Base-by-base conservation (phyloP, 1,284 basidiomycete genomes). In the Puccinia coronata region DNA sequence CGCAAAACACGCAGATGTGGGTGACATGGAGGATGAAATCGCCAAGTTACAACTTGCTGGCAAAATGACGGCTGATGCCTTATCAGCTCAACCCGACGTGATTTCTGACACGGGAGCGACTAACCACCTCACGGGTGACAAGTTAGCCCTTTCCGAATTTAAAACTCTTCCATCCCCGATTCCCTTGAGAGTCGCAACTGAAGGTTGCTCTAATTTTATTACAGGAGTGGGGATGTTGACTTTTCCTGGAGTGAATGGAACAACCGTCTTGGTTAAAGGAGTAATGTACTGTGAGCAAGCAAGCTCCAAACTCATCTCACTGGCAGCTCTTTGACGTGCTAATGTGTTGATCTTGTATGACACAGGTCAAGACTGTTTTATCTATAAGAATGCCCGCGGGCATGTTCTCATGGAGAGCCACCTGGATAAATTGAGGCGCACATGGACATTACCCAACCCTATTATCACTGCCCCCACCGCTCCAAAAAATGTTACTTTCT, bases 211-310 rank as follows among this genome's bases (percentile, higher is more conserved):
- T n/a, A n/a, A n/a, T n/a, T n/a, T n/a, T n/a, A n/a, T n/a, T n/a
- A n/a, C n/a, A n/a, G n/a, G 28, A n/a, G n/a, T 55, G 2, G 71
- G 71, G 9, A 55, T 28, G 8, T 12, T 73, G 31, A 28, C 23
- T 73, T 73, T 73, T 51, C 71, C 47, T 51, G 71, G 71, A 20
- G 25, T 39, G 51, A 73, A 73, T 55, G 51, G 71, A 41, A 55
- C 23, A 11, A 34, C 5, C 31, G 47, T 73, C 49, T 41, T 23
- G n/a, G 31, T 73, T 39, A 53, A 55, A 16, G 55, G 55, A n/a
- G 71, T 73, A 2, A 39, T 55, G 43, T 73, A 39, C 34, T 73
- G 71, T 73, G 71, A 73, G 55, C 16, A 73, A n/a, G 51, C 55
- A 12, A 23, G 34, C 31, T 25, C 36, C 28, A 73, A 23, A 2